Evolutionary conservation across 1,139 yeast genomes (phyloP).

Genomic region (Geotrichum aggregatum): DNA sequence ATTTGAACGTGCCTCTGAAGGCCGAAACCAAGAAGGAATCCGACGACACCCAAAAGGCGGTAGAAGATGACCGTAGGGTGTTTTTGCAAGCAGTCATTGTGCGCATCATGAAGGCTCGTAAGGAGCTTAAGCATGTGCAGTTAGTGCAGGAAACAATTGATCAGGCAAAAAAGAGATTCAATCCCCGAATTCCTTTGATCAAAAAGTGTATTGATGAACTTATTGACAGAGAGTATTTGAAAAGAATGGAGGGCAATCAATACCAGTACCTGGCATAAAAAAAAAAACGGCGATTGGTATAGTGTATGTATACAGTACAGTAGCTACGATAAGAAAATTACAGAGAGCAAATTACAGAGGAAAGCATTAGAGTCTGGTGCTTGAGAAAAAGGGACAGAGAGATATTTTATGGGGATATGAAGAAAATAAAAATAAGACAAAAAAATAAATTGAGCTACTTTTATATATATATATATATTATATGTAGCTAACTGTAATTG

Average conservation of each 20-base stretch:
- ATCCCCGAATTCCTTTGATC: constrained; percentile 79
- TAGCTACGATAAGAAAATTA: neutral
- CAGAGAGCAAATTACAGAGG: neutral
- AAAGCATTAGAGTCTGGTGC: too few species aligned
- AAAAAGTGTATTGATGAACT: constrained; percentile 81
- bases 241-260: constrained; percentile 68
- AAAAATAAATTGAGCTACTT: too few species aligned
- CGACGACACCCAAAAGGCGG: constrained; percentile 77
- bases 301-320: neutral
- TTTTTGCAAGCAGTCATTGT: constrained; percentile 91
- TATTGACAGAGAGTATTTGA: constrained; percentile 81
- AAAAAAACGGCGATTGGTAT: too few species aligned
- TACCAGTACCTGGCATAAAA: constrained; percentile 72
- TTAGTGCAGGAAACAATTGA: constrained; percentile 85
- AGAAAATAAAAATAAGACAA: too few species aligned
- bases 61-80: constrained; percentile 81
- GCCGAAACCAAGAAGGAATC: constrained; percentile 72
- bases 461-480: too few species aligned
- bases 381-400: too few species aligned
- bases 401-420: too few species aligned
- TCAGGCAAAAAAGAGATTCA: constrained; percentile 79
- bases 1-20: constrained; percentile 79
- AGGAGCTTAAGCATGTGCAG: constrained; percentile 70
- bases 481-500: too few species aligned
- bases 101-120: constrained; percentile 92